A percentile compares a stretch with the other conserved stretches of the same genome.
phyloP scores from a whole-genome alignment of 352 stramenopile species.

The Blastocystis sp. region DNA sequence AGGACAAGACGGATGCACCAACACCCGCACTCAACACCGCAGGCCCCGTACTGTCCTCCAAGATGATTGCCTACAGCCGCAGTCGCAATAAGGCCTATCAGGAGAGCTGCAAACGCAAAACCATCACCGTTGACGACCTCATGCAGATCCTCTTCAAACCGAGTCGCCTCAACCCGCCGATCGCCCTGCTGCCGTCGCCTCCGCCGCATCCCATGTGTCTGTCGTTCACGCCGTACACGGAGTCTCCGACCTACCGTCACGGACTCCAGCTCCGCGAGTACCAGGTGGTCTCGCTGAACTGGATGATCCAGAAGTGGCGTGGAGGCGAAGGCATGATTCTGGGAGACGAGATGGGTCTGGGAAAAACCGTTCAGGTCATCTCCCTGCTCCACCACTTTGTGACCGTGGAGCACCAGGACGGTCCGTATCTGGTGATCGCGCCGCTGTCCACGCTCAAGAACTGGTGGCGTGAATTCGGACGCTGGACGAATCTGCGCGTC shows the following conservation, averaged over 20 bases:
- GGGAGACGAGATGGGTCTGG: slow-evolving; percentile 84
- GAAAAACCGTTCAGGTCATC: slow-evolving; percentile 79
- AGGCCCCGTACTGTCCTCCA: neutral
- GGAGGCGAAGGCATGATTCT: slow-evolving; percentile 82
- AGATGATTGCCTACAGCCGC: slow-evolving; percentile 33
- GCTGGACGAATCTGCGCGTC: slow-evolving; percentile 64
- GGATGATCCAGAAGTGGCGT: slow-evolving; percentile 95
- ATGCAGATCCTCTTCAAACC: slow-evolving; percentile 50
- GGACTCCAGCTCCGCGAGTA: slow-evolving; percentile 82
- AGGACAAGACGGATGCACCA: neutral
- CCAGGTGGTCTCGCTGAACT: slow-evolving; percentile 93
- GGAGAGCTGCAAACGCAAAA: neutral
- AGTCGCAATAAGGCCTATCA: neutral
- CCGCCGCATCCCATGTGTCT: neutral
- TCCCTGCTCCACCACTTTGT: slow-evolving; percentile 80
- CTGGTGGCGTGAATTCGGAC: slow-evolving; percentile 84
- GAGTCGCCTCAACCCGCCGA: slow-evolving; percentile 2
- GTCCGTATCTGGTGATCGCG: slow-evolving; percentile 90
- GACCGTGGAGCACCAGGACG: slow-evolving; percentile 79
- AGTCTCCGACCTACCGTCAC: slow-evolving; percentile 56
- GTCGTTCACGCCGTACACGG: slow-evolving; percentile 51
- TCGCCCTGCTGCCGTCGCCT: slow-evolving; percentile 7
- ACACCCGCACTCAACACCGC: neutral
- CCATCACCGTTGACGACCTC: slow-evolving; percentile 38
- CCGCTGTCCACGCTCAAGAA: slow-evolving; percentile 91